A percentile compares a stretch with the other conserved stretches of the same genome.
Conservation (phyloP, 768 basidiomycete species). For the Pulveroboletus ravenelii region DNA sequence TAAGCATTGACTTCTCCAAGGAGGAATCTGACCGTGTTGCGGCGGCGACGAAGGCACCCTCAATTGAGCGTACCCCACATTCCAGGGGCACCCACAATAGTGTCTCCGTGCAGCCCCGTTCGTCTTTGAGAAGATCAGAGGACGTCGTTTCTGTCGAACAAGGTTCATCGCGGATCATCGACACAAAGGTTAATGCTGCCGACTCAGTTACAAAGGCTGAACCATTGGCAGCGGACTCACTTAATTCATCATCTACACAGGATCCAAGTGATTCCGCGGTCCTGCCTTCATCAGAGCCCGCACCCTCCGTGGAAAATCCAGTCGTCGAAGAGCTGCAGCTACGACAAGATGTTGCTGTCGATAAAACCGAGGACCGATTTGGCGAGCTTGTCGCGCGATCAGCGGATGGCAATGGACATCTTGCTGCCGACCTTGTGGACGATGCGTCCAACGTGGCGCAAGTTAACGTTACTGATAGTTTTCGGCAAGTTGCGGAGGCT, state of each 20-base stretch:
- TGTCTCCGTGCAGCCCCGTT: not conserved
- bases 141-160: conserved; percentile 6
- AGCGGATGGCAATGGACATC: not conserved
- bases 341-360: not conserved
- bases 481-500: not conserved
- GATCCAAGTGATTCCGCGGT: not conserved
- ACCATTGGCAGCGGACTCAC: conserved; percentile 3
- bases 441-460: conserved; percentile 1
- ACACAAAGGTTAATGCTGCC: not conserved
- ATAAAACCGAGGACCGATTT: not conserved
- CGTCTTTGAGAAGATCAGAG: conserved; percentile 2
- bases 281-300: not conserved
- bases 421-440: not conserved
- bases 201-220: not conserved
- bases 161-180: not conserved
- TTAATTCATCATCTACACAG: not conserved
- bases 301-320: not conserved
- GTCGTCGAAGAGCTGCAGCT: not conserved
- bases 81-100: conserved; percentile 1
- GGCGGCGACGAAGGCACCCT: conserved; percentile 5
- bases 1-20: conserved; percentile 6
- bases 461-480: conserved; percentile 2
- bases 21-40: conserved; percentile 1
- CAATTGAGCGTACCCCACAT: conserved; percentile 15
- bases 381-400: not conserved